Evolutionary conservation across 441 rosid genomes (phyloP).

Genomic region (Syzygium malaccense): DNA sequence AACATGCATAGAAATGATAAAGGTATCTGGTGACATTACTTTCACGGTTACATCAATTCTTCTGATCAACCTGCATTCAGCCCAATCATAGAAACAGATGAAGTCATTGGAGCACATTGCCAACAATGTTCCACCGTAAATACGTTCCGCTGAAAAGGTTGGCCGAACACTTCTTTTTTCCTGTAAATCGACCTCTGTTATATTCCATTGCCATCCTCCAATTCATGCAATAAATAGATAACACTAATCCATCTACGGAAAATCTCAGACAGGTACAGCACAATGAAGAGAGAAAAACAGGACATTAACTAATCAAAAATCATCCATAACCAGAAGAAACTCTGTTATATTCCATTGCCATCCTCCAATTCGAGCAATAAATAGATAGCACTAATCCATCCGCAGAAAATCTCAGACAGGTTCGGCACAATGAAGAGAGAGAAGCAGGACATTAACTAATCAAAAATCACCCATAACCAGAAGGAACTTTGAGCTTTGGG

Average conservation of each 20-base stretch:
- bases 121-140: conserved; percentile 83
- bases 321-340: neutral
- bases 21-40: conserved; percentile 26
- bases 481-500: neutral
- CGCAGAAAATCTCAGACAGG: neutral
- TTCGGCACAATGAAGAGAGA: neutral
- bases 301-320: neutral
- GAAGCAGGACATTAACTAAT: neutral
- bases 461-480: neutral
- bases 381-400: neutral
- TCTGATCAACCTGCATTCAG: conserved; percentile 93
- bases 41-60: conserved; percentile 95
- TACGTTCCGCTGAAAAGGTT: conserved; percentile 87
- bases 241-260: neutral
- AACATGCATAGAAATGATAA: conserved; percentile 4
- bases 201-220: neutral
- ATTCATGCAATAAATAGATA: neutral
- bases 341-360: neutral
- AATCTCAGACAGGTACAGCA: neutral
- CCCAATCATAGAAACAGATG: conserved; percentile 98
- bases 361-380: neutral
- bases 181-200: conserved; percentile 40
- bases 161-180: conserved; percentile 87
- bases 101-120: conserved; percentile 99
- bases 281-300: neutral